Evolutionary conservation across 192 early-diverging fungal genomes (phyloP).

Genomic region (Backusella tuberculispora): DNA sequence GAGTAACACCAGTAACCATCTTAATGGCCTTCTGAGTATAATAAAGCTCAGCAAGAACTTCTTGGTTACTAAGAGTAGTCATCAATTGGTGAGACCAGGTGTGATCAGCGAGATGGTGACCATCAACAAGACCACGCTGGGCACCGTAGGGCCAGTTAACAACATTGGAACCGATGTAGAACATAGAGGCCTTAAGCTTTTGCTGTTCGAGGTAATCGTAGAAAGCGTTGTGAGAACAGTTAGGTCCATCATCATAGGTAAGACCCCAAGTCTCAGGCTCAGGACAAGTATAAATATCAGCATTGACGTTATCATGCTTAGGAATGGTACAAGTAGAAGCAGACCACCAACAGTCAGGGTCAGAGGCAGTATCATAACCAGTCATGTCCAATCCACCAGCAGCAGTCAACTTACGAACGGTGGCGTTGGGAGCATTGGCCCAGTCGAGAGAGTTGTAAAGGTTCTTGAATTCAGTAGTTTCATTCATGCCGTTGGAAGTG

Average conservation of each 20-base stretch:
- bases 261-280: conserved; percentile 55
- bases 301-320: conserved; percentile 28
- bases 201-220: conserved; percentile 50
- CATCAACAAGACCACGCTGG: conserved; percentile 46
- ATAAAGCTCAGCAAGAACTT: conserved; percentile 61
- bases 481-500: conserved; percentile 42
- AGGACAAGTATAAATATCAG: conserved; percentile 39
- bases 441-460: conserved; percentile 49
- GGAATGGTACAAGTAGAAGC: conserved; percentile 37
- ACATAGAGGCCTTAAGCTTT: conserved; percentile 46
- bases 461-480: conserved; percentile 44
- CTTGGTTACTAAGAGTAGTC: conserved; percentile 48
- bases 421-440: conserved; percentile 43
- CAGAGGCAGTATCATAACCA: conserved; percentile 18
- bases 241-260: conserved; percentile 63
- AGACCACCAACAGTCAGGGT: conserved; percentile 52
- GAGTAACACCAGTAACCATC: conserved; percentile 50
- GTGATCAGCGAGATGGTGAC: conserved; percentile 65
- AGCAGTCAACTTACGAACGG: conserved; percentile 24
- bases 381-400: conserved; percentile 37
- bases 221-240: conserved; percentile 46
- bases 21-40: conserved; percentile 60
- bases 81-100: conserved; percentile 65
- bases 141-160: conserved; percentile 44
- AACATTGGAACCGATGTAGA: conserved; percentile 48